Evolutionary conservation across 2,329 filamentous ascomycete genomes (phyloP), one percentile per base, ranked within the genome.

Genomic region (Aspergillus sclerotialis): DNA sequence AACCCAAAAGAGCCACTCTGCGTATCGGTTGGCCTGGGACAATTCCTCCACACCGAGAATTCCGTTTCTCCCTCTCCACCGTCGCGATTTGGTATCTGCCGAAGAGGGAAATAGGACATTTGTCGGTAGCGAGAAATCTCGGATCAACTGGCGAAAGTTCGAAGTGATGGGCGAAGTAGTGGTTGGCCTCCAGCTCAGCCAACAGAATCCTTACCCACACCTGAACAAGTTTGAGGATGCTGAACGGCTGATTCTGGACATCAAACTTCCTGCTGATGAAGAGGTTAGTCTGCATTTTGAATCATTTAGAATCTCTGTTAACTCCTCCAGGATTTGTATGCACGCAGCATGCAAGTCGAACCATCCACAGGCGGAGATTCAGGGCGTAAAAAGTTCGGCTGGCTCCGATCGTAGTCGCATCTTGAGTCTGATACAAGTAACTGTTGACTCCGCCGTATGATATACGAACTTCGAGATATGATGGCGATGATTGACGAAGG

Each of bases 91-190:
- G 15, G 87, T 94, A 2, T 87, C 84, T 9, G 90, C 92, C 1
- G 87, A 94, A 53, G 85, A 94, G 61, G 92, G 90, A 21, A 95
- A 92, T 60, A 78, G 78, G 52, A 96, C 92, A 0, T 90, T 94
- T 57, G 69, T 96, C 2, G 86, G 84, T 6, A 72, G 76, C 2
- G 73, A 78, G 40, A 77, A 72, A 44, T 77, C 86, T 43, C 73
- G 85, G 33, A 85, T 98, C 56, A 96, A 96, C 58, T 98, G 92
- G 92, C 88, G 83, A 63, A 98, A 98, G 58, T 98, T 96, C 52
- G 90, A 96, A 61, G 82, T 98, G 19, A 80, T 96, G 63, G 89
- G 89, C 5, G 90, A 96, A 49, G 84, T 95, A 4, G 75, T 96
- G 34, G 70, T 95, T 39, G 83, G 86, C 2, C 80, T 98, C 35